Evolutionary conservation across 352 stramenopile species (phyloP).

Genomic region (Thraustochytrium striatum): DNA sequence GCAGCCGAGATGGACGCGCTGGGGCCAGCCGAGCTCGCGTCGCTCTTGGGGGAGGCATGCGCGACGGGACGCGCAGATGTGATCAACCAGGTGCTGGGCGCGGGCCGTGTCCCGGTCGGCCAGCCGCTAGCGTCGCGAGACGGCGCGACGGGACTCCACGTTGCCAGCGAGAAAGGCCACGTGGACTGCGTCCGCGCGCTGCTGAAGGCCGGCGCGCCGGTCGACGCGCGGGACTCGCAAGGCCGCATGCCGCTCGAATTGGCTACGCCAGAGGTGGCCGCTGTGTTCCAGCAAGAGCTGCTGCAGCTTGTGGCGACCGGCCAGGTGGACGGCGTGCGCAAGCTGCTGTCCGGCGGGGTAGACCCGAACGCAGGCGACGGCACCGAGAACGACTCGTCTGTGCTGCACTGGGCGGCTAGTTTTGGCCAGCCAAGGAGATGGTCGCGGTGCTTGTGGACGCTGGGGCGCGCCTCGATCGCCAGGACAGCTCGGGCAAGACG

Average conservation of each 20-base stretch:
- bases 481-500: not conserved
- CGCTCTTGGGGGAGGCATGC: conserved; percentile 14
- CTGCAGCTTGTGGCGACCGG: conserved; percentile 18
- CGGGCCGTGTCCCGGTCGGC: not conserved
- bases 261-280: not conserved
- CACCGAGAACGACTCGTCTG: not conserved
- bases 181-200: conserved; percentile 22
- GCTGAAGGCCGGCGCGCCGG: not conserved
- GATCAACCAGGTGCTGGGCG: conserved; percentile 10
- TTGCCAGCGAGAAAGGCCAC: conserved; percentile 7
- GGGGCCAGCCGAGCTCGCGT: not conserved
- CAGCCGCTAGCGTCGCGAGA: not conserved
- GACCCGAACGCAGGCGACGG: conserved; percentile 12
- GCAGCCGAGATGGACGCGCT: too few relatives aligned
- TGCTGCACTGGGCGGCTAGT: conserved; percentile 28
- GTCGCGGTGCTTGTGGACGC: not conserved
- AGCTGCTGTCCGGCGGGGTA: not conserved
- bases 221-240: not conserved
- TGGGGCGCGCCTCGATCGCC: not conserved
- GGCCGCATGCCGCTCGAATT: not conserved
- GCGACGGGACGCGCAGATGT: conserved; percentile 12
- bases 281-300: conserved; percentile 22
- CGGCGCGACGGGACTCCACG: not conserved
- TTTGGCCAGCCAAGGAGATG: conserved; percentile 11
- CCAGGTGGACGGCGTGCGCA: not conserved